Percentiles rank a stretch among this genome's conserved stretches.
Evolutionary conservation across 2,329 filamentous ascomycete species (phyloP).

Genomic region (Cercospora nicotianae): DNA sequence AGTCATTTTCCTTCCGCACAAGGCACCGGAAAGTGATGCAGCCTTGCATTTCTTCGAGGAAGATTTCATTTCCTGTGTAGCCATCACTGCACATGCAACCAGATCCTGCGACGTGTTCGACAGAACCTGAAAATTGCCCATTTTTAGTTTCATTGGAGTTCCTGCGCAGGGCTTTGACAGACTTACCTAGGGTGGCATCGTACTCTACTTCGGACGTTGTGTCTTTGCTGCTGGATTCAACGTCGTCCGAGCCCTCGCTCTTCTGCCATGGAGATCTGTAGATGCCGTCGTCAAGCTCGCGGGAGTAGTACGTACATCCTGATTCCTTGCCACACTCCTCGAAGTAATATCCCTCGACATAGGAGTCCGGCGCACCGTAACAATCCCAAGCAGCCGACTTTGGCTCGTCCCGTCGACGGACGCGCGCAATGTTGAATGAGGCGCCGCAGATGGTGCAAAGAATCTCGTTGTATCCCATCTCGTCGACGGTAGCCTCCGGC

Average conservation of each 20-base stretch:
- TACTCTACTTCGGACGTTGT: too few species aligned
- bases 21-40: conserved; percentile 20
- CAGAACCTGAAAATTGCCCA: too few species aligned
- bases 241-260: too few species aligned
- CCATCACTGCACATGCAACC: too few species aligned
- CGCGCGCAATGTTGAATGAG: conserved; percentile 18
- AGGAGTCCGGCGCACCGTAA: neutral
- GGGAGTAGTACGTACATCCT: conserved; percentile 8
- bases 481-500: too few species aligned
- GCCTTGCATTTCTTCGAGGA: conserved; percentile 19
- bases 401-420: conserved; percentile 8
- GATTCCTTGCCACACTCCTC: too few species aligned
- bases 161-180: too few species aligned
- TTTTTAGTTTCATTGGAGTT: too few species aligned
- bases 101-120: conserved; percentile 29
- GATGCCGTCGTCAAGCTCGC: neutral
- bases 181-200: too few species aligned
- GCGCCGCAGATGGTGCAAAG: conserved; percentile 21
- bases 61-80: conserved; percentile 21
- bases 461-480: conserved; percentile 5
- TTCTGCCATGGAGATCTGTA: too few species aligned
- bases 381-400: conserved; percentile 12
- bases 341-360: too few species aligned
- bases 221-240: too few species aligned
- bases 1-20: conserved; percentile 1